These are phyloP conservation scores for Fusarium metavorans DNA, from an alignment of 2,329 filamentous ascomycete species.

Conservation along the genomic window DNA sequence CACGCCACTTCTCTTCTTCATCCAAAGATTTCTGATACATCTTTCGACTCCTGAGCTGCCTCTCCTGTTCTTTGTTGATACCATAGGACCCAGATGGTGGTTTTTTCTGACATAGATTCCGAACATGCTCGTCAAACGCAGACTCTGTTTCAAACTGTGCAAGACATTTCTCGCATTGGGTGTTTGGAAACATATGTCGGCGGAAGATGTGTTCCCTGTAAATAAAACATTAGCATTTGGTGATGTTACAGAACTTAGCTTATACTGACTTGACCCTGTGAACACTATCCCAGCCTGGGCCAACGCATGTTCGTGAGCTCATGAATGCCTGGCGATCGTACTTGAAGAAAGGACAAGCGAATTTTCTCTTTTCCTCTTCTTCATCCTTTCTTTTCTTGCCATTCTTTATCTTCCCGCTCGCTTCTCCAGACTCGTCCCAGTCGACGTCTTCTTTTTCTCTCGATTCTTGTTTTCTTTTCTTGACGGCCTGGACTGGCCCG, in stretches of 20 bases:
- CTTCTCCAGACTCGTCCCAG: not conserved
- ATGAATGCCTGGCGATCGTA: not conserved
- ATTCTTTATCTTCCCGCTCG: not conserved
- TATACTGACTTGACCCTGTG: not conserved
- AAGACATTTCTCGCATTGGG: not conserved
- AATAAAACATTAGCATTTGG: not conserved
- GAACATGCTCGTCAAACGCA: not conserved
- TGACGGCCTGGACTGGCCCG: not conserved
- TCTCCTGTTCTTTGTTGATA: not conserved
- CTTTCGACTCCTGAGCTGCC: not conserved
- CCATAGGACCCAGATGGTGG: not conserved
- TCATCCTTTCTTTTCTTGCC: not conserved
- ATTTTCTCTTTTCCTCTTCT: not conserved
- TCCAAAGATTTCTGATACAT: not conserved
- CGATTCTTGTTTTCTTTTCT: not conserved
- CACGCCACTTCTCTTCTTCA: not conserved
- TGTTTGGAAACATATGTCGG: not conserved
- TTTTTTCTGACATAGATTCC: not conserved
- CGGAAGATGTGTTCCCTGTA: not conserved
- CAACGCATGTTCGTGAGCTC: not conserved
- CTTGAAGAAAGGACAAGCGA: not conserved
- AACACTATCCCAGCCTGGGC: not conserved
- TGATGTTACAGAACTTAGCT: not conserved
- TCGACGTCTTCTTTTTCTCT: not conserved
- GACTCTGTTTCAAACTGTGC: not conserved